Evolutionary conservation across 345 rosid species (phyloP).

Genomic region (Garcia nutans): DNA sequence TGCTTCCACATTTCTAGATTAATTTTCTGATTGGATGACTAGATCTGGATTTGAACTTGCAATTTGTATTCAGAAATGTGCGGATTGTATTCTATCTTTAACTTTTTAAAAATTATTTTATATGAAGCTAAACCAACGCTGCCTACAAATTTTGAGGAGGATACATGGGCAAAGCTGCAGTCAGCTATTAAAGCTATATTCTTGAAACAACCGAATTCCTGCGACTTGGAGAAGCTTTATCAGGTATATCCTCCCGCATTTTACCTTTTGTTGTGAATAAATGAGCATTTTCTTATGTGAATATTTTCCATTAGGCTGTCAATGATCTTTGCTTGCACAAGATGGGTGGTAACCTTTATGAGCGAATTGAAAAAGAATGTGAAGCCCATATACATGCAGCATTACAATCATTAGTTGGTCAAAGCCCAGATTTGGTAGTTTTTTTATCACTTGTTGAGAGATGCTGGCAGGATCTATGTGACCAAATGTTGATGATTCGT

Average conservation of each 20-base stretch:
- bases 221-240: slow-evolving; percentile 80
- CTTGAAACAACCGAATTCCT: slow-evolving; percentile 64
- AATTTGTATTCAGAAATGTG: slow-evolving; percentile 2
- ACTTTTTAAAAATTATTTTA: slow-evolving; percentile 14
- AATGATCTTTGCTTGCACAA: slow-evolving; percentile 85
- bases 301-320: slow-evolving; percentile 63
- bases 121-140: slow-evolving; percentile 76
- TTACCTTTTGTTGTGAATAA: background rate
- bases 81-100: slow-evolving; percentile 7
- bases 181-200: slow-evolving; percentile 95
- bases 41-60: slow-evolving; percentile 8
- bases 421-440: slow-evolving; percentile 89
- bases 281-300: slow-evolving; percentile 12
- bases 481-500: slow-evolving; percentile 96
- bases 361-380: slow-evolving; percentile 82
- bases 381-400: slow-evolving; percentile 75
- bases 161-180: slow-evolving; percentile 85
- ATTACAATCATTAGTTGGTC: slow-evolving; percentile 81
- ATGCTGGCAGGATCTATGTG: slow-evolving; percentile 94
- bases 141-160: slow-evolving; percentile 85
- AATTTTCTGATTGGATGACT: background rate
- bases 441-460: slow-evolving; percentile 87
- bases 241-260: slow-evolving; percentile 48
- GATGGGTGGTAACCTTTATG: slow-evolving; percentile 88
- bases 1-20: background rate